Base-by-base conservation (phyloP, 2,329 filamentous ascomycete species). In the Talaromyces albobiverticillius region DNA sequence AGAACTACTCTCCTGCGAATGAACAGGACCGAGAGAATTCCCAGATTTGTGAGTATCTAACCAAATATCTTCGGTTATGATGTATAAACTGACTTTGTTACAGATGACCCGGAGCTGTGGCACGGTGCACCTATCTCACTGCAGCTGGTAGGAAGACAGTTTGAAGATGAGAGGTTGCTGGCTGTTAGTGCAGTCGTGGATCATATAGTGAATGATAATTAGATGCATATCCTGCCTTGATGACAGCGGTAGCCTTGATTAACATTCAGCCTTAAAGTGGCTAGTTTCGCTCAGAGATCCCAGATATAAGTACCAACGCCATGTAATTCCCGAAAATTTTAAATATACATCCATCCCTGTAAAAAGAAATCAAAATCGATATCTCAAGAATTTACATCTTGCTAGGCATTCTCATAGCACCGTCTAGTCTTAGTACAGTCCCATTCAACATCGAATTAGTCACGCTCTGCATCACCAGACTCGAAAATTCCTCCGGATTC, bases 401-500 rank as follows among this genome's bases (percentile, higher is more conserved):
- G 20, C 43, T 48, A n/a, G 51, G 51, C 45, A 54, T 47, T 36
- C 51, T 48, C 51, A 42, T 54, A 23, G 51, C 51, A 8, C 51
- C 51, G 14, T 54, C 51, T 8, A 54, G 51, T 20, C 51, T 25
- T 18, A 54, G 45, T 18, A 47, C 43, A 16, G 43, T 42, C 11
- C 51, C 51, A 26, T 54, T 54, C 45, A 54, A 32, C 51, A 54
- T 54, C 2, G 43, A 42, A 36, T 54, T 54, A 18, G 34, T 42
- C n/a, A 49, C 29, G 11, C 43, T 48, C 26, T 54, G 43, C 45
- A 47, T 34, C 43, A 54, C 51, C 45, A 54, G 14, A 22, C 51
- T 48, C 25, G 51, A 41, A 48, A 54, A 54, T 34, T 54, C 51
- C 23, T 54, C 51, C n/a, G 51, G 51, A 13, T 49, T 48, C 23